Base-by-base conservation (phyloP, 768 basidiomycete species). In the Clitopilus passeckerianus region DNA sequence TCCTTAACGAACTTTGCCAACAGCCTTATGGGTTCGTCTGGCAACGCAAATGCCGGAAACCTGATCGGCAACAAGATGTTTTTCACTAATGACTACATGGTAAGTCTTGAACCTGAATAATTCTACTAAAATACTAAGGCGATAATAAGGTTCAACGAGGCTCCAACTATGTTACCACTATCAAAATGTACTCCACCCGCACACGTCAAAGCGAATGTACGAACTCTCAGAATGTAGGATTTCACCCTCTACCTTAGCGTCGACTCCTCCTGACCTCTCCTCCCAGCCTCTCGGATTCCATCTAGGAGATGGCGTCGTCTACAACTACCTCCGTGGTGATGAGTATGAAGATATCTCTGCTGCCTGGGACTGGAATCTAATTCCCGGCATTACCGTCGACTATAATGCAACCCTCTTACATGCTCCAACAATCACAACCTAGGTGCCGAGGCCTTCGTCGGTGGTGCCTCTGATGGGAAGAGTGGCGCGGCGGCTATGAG, bases 321-420 rank as follows among this genome's bases (percentile, higher is more conserved):
- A 86, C 68, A 88, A 83, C 2, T 86, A 90, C 69, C 66, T 86
- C 22, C 71, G 71, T 41, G 89, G 89, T 7, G 72, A 82, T 64
- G 89, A 90, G 67, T 90, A 90, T 66, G 86, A 88, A 67, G 87
- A 89, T 65, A 90, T 90, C 41, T 72, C 83, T 6, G 89, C 85
- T 1, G 77, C 84, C 0, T 88, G 87, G 89, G 86, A 91, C 68
- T 91, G 89, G 89, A 83, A 90, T 63, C 75, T 87, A 9, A 83
- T 90, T 23, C 89, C 89, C 4, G 89, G 89, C 0, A 89, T 78
- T 37, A 90, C 89, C 1, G 78, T 80, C 23, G 85, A 90, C 67
- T 87, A 88, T 64, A 75, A 72, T 15, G 81, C 73, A 3, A 89
- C 89, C 0, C 77, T 0, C 75, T 90, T 15, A 66, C 67, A 30